phyloP scores from a whole-genome alignment of 805 yeast genomes.

The Henningerozyma blattae region DNA sequence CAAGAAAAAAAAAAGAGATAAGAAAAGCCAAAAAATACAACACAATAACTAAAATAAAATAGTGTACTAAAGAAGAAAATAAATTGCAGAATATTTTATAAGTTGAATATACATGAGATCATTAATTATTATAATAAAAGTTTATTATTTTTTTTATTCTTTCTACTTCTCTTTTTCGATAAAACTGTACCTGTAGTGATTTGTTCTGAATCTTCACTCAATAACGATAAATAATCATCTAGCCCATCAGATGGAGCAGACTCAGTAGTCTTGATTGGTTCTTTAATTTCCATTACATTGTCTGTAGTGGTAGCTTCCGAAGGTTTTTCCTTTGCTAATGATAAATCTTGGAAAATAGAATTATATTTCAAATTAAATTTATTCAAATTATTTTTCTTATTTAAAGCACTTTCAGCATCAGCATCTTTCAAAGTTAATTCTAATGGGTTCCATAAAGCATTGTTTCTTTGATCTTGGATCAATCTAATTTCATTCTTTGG shows the following conservation, averaged over 20 bases:
- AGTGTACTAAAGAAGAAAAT: too few relatives aligned
- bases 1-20: too few relatives aligned
- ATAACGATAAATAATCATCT: constrained; percentile 23
- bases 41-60: too few relatives aligned
- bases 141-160: neutral
- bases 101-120: too few relatives aligned
- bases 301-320: constrained; percentile 2
- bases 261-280: neutral
- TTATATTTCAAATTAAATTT: constrained; percentile 57
- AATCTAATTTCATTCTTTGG: constrained; percentile 81
- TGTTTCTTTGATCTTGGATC: constrained; percentile 81
- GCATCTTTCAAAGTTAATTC: too few relatives aligned
- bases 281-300: neutral
- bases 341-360: constrained; percentile 35
- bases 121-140: too few relatives aligned
- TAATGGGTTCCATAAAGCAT: constrained; percentile 87
- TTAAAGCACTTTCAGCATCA: constrained; percentile 66
- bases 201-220: constrained; percentile 20
- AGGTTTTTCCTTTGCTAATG: constrained; percentile 4
- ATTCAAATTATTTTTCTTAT: constrained; percentile 48
- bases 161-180: neutral
- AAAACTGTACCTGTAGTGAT: neutral
- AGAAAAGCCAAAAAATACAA: too few relatives aligned
- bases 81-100: too few relatives aligned
- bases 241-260: constrained; percentile 10